Evolutionary conservation across 2,329 filamentous ascomycete genomes (phyloP).

Genomic region (Escovopsis sp.): DNA sequence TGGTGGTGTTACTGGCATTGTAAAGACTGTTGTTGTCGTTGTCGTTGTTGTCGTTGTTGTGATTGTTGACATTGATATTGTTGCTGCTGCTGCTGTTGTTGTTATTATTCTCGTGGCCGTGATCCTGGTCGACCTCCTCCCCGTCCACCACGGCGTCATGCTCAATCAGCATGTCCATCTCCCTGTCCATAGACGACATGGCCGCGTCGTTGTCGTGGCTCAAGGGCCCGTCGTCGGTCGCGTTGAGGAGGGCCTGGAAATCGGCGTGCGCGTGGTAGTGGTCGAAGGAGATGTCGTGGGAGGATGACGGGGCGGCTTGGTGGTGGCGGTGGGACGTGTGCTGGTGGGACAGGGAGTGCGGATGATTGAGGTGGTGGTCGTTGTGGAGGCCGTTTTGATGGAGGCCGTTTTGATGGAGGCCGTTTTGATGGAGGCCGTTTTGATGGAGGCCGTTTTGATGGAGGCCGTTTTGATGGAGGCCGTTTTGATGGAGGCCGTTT

Average conservation of each 20-base stretch:
- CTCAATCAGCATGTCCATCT: constrained; percentile 37
- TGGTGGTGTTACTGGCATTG: no score
- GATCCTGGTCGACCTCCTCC: no score
- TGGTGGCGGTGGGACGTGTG: constrained; percentile 30
- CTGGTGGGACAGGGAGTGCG: constrained; percentile 15
- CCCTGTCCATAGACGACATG: constrained; percentile 29
- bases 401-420: no score
- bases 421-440: no score
- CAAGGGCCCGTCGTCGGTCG: constrained; percentile 22
- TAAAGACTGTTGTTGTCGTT: no score
- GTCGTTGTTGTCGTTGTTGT: no score
- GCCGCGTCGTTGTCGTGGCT: constrained; percentile 15
- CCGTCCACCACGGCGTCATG: constrained; percentile 28
- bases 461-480: no score
- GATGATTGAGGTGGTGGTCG: constrained; percentile 20
- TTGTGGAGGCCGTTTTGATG: constrained; percentile 6
- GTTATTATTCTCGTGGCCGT: no score
- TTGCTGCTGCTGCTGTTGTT: no score
- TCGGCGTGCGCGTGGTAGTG: constrained; percentile 29
- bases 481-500: no score
- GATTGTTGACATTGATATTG: no score
- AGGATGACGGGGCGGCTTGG: constrained; percentile 15
- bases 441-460: no score
- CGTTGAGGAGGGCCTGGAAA: constrained; percentile 39
- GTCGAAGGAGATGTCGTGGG: constrained; percentile 22